Percentiles rank a stretch among this genome's conserved stretches.
These are phyloP conservation scores for Chaetothyriales sp. DNA, from an alignment of 2,329 filamentous ascomycete species.

Conservation along the genomic window DNA sequence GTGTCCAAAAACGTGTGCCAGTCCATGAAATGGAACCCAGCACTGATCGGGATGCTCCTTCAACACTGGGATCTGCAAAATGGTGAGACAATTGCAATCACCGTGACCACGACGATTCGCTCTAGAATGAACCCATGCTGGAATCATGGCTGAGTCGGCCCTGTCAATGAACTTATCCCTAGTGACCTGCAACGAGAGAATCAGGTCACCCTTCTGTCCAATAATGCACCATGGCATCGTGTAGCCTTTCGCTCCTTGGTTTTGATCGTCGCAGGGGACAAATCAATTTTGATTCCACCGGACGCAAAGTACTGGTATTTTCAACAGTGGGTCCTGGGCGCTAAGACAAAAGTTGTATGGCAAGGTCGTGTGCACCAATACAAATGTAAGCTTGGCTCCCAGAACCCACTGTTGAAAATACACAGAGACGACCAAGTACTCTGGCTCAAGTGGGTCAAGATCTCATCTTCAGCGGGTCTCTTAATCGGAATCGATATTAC, in stretches of 20 bases:
- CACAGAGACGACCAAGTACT: too few species aligned
- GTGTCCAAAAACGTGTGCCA: background rate
- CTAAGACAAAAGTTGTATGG: too few species aligned
- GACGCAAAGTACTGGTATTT: background rate
- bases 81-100: background rate
- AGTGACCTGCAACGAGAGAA: background rate
- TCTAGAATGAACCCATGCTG: background rate
- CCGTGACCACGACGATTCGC: background rate
- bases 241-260: background rate
- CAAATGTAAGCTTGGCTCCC: too few species aligned
- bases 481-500: too few species aligned
- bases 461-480: too few species aligned
- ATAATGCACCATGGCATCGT: too few species aligned
- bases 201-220: too few species aligned
- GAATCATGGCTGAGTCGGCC: background rate
- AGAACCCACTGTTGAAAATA: too few species aligned
- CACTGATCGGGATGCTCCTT: background rate
- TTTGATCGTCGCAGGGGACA: background rate
- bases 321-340: too few species aligned
- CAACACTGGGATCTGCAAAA: background rate
- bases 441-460: too few species aligned
- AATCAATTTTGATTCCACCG: background rate
- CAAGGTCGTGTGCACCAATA: too few species aligned
- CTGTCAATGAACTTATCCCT: background rate
- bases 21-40: background rate